Conservation (phyloP, 306 rosid genomes). For the Ormosia emarginata region DNA sequence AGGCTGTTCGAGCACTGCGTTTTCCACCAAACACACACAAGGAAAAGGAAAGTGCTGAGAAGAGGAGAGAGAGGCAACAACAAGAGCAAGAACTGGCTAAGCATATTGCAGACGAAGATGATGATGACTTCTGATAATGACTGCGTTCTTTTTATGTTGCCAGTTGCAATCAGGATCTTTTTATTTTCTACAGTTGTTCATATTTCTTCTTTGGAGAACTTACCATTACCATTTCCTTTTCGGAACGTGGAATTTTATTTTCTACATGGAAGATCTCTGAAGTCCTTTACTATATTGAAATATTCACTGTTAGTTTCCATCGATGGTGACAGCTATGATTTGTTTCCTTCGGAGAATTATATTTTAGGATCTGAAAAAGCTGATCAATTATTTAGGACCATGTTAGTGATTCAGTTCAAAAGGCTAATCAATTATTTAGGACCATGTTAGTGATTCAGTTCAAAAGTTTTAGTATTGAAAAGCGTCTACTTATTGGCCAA, state of each 20-base stretch:
- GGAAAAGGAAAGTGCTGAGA: conserved; percentile 36
- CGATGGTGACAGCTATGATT: neutral
- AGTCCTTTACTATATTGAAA: neutral
- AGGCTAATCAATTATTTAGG: neutral
- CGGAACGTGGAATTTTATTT: neutral
- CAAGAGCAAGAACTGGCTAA: conserved; percentile 47
- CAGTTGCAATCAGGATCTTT: neutral
- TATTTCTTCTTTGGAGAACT: neutral
- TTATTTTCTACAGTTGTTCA: neutral
- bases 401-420: neutral
- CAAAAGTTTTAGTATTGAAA: neutral
- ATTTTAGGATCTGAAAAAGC: neutral
- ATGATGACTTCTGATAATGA: conserved; percentile 38
- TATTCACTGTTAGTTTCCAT: neutral
- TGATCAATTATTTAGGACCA: neutral
- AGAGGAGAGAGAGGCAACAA: conserved; percentile 42
- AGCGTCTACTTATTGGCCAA: neutral
- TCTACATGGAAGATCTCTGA: neutral
- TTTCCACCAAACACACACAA: conserved; percentile 54
- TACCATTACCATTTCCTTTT: neutral
- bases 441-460: neutral
- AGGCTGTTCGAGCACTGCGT: conserved; percentile 78
- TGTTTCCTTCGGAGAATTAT: neutral
- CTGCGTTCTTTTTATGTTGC: neutral
- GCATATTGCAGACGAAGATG: conserved; percentile 43